Evolutionary conservation across 352 stramenopile genomes (phyloP).

Genomic region (Phytophthora idaei): DNA sequence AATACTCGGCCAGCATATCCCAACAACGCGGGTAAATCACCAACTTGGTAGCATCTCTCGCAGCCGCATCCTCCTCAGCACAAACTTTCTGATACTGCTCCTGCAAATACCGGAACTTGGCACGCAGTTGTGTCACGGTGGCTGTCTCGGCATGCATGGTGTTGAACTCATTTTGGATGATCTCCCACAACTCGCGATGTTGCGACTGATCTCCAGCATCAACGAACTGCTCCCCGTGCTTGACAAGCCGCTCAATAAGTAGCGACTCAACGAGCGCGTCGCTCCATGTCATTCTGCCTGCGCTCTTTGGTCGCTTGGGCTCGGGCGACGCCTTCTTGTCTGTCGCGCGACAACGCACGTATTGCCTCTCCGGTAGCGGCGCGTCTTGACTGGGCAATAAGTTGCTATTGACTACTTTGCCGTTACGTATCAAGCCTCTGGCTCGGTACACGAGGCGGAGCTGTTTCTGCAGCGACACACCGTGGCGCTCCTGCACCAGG

Average conservation of each 20-base stretch:
- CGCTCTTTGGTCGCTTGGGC: constrained; percentile 12
- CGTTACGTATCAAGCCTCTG: constrained; percentile 32
- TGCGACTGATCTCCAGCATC: constrained; percentile 11
- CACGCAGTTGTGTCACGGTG: constrained; percentile 28
- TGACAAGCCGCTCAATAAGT: constrained; percentile 25
- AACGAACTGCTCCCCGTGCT: constrained; percentile 24
- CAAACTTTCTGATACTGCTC: constrained; percentile 27
- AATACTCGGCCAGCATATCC: constrained; percentile 35
- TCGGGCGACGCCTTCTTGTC: constrained; percentile 19
- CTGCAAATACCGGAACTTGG: constrained; percentile 34
- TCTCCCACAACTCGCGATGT: constrained; percentile 27
- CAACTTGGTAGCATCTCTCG: constrained; percentile 11
- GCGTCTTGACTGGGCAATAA: constrained; percentile 20
- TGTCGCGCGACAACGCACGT: constrained; percentile 11
- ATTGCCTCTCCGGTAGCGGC: constrained; percentile 22
- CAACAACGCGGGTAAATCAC: constrained; percentile 35
- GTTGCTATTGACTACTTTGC: constrained; percentile 13
- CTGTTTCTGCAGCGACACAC: constrained; percentile 29
- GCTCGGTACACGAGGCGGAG: constrained; percentile 39
- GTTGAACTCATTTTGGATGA: constrained; percentile 28
- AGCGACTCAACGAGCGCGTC: constrained; percentile 30
- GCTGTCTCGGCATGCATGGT: constrained; percentile 15
- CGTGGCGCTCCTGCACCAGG: constrained; percentile 27
- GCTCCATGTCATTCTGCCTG: constrained; percentile 30
- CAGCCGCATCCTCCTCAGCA: constrained; percentile 19